Evolutionary conservation across 345 rosid genomes (phyloP).

Genomic region (Syzygium aqueum): DNA sequence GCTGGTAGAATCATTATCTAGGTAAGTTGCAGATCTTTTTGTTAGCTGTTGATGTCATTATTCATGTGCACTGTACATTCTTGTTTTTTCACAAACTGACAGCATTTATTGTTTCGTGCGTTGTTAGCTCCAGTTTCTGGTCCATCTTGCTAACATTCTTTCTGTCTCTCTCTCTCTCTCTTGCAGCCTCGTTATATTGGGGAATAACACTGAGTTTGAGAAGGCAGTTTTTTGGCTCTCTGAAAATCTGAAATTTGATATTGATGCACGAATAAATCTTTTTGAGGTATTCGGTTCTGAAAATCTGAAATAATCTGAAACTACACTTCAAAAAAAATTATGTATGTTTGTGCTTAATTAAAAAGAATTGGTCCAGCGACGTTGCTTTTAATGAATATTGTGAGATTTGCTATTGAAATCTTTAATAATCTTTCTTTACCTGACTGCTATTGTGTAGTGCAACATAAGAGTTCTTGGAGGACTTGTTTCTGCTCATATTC

Average conservation of each 20-base stretch:
- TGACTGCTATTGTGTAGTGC: constrained; percentile 56
- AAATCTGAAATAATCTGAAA: neutral
- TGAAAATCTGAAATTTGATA: constrained; percentile 64
- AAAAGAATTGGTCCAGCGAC: neutral
- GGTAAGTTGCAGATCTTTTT: constrained; percentile 20
- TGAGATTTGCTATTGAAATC: neutral
- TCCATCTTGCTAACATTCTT: neutral
- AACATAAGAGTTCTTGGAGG: constrained; percentile 99
- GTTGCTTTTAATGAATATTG: neutral
- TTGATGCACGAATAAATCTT: constrained; percentile 85
- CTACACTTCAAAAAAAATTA: neutral
- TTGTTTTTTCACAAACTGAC: neutral
- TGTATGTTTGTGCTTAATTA: neutral
- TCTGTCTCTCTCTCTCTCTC: neutral
- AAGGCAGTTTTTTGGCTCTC: constrained; percentile 84
- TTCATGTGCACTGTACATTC: neutral
- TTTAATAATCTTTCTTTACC: constrained; percentile 16
- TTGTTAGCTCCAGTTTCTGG: neutral
- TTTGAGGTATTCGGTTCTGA: constrained; percentile 54
- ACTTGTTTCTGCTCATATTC: constrained; percentile 98
- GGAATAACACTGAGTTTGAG: constrained; percentile 82
- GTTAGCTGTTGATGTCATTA: neutral
- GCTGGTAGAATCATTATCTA: constrained; percentile 82
- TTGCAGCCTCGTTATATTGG: constrained; percentile 80
- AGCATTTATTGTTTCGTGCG: neutral